A percentile compares a stretch with the other conserved stretches of the same genome.
Conservation (phyloP, 352 stramenopile species). For the Globisporangium ultimum region DNA sequence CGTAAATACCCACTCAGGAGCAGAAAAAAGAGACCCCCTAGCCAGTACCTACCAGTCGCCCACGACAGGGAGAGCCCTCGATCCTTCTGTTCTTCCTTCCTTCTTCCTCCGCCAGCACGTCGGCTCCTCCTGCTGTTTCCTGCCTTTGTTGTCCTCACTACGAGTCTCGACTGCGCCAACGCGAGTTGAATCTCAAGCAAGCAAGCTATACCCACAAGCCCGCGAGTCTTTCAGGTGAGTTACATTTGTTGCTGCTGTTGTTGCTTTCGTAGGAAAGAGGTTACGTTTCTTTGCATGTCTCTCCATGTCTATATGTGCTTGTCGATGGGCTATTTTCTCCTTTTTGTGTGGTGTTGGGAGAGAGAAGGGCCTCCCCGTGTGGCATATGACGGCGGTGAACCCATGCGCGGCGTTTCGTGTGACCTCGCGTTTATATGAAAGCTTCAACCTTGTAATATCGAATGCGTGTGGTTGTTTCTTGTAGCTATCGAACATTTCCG, state of each 20-base stretch:
- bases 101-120: background rate
- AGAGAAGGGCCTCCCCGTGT: background rate
- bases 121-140: background rate
- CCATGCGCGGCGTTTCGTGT: too few species aligned
- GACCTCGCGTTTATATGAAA: background rate
- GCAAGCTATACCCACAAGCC: background rate
- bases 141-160: background rate
- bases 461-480: background rate
- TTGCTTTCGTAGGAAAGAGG: too few species aligned
- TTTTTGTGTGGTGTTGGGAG: background rate
- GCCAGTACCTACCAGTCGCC: background rate
- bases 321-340: background rate
- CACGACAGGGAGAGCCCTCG: background rate
- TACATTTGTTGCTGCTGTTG: background rate
- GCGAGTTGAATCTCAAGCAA: background rate
- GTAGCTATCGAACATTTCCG: too few species aligned
- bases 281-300: background rate
- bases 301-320: background rate
- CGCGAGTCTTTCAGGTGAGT: too few species aligned
- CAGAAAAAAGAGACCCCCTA: background rate
- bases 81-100: background rate
- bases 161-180: background rate
- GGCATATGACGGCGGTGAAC: background rate
- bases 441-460: too few species aligned
- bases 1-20: background rate